A percentile compares a stretch with the other conserved stretches of the same genome.
Conservation (phyloP, 306 rosid species). For the Vicia faba region DNA sequence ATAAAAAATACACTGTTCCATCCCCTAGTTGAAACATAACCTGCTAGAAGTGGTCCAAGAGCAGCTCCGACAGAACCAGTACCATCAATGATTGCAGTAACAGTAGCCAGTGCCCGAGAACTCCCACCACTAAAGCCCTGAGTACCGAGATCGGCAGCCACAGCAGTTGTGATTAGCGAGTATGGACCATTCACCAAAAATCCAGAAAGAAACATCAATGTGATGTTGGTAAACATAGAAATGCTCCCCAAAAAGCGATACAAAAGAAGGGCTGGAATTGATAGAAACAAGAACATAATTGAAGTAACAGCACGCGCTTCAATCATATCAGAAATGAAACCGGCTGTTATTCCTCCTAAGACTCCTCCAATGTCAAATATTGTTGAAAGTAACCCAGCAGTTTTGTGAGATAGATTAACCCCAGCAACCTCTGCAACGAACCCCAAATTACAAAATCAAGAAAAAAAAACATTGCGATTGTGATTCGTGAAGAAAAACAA, state of each 20-base stretch:
- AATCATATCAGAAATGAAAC: conserved; percentile 77
- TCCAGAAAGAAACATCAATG: conserved; percentile 73
- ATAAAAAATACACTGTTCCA: conserved; percentile 83
- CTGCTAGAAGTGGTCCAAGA: conserved; percentile 86
- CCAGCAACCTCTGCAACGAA: conserved; percentile 79
- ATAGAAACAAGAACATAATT: conserved; percentile 64
- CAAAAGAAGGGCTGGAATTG: conserved; percentile 76
- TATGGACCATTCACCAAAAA: conserved; percentile 70
- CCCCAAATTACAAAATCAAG: conserved; percentile 5
- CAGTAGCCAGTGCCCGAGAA: conserved; percentile 79
- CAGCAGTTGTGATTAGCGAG: conserved; percentile 86
- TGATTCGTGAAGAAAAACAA: neutral
- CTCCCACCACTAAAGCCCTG: conserved; percentile 53
- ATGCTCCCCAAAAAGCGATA: conserved; percentile 75
- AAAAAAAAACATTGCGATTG: neutral
- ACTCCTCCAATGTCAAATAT: conserved; percentile 90
- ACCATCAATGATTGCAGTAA: conserved; percentile 89
- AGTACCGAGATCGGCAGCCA: conserved; percentile 89
- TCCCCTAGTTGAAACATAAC: conserved; percentile 69
- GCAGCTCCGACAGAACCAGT: conserved; percentile 94
- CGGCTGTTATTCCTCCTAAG: conserved; percentile 83
- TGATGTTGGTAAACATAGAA: conserved; percentile 63
- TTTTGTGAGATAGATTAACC: conserved; percentile 69
- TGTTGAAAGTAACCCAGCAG: conserved; percentile 86
- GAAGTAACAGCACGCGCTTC: conserved; percentile 91